Evolutionary conservation across 1,284 basidiomycete species (phyloP).

Genomic region (Afroboletus lepidellus): DNA sequence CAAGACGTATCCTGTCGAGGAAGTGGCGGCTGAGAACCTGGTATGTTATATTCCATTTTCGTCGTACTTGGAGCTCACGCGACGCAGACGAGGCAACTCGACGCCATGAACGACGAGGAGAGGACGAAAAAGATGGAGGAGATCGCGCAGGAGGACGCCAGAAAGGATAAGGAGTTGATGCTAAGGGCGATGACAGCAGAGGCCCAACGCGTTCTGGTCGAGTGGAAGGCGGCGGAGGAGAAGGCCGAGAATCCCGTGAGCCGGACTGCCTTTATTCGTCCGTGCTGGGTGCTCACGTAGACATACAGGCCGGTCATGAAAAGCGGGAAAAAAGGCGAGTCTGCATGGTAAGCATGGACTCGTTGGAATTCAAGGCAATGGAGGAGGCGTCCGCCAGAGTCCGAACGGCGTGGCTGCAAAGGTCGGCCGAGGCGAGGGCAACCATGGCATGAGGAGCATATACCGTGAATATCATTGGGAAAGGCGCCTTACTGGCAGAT

Average conservation of each 20-base stretch:
- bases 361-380: not conserved
- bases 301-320: not conserved
- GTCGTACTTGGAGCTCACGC: not conserved
- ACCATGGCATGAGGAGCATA: not conserved
- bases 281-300: not conserved
- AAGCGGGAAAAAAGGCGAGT: not conserved
- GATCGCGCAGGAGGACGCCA: not conserved
- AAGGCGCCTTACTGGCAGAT: no score
- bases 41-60: not conserved
- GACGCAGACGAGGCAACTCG: constrained; percentile 4
- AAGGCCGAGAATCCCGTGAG: not conserved
- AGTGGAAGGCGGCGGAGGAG: not conserved
- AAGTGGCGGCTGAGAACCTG: constrained; percentile 5
- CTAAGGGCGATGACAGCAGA: not conserved
- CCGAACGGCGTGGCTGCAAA: not conserved
- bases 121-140: not conserved
- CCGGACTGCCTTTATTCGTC: not conserved
- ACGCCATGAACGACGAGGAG: constrained; percentile 3
- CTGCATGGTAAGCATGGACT: not conserved
- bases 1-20: constrained; percentile 3
- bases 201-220: not conserved
- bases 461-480: no score
- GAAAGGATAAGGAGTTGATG: not conserved
- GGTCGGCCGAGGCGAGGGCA: not conserved
- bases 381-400: not conserved